Base-by-base conservation (phyloP, 345 rosid species). In the Salix viminalis region DNA sequence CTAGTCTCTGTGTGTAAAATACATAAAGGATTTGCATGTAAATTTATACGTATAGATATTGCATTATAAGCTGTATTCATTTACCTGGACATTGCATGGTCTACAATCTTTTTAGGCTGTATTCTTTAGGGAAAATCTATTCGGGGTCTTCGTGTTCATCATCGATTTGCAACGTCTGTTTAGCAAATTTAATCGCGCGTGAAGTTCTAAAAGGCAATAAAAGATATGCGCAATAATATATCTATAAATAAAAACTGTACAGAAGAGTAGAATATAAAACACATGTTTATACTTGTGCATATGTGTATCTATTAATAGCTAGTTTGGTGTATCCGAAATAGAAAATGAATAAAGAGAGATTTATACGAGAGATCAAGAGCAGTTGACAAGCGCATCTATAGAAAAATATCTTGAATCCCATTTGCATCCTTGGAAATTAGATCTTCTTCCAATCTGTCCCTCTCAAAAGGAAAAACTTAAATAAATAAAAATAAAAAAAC, bases 401-500 rank as follows among this genome's bases (percentile, higher is more conserved):
- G 79, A 39, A n/a, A 64, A 42, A 5, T 44, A 68, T 48, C 26
- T n/a, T 58, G 21, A 67, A 52, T 75, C 67, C 62, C 74, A 61
- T 76, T 66, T 15, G 70, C 71, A 69, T 68, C 65, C 75, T 64
- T 50, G n/a, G 70, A 65, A 61, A 60, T 34, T 75, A 77, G 79
- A 82, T 84, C 78, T 80, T 76, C 78, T 50, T 77, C 75, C 83
- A 74, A 69, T 71, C 65, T 79, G 84, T 74, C 78, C 67, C 72
- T 70, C 39, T 69, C 44, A 69, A 42, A 36, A 68, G 41, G 11
- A 26, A 32, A 60, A 66, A 52, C 10, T 4, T 34, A 5, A 34
- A 34, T 34, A 34, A 5, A 34, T 34, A 4, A 34, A 34, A 34
- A 34, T 34, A 34, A n/a, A 30, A 30, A 13, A 23, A 37, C 46